Base-by-base conservation (phyloP, 192 early-diverging fungal genomes). In the Coemansia sp. region DNA sequence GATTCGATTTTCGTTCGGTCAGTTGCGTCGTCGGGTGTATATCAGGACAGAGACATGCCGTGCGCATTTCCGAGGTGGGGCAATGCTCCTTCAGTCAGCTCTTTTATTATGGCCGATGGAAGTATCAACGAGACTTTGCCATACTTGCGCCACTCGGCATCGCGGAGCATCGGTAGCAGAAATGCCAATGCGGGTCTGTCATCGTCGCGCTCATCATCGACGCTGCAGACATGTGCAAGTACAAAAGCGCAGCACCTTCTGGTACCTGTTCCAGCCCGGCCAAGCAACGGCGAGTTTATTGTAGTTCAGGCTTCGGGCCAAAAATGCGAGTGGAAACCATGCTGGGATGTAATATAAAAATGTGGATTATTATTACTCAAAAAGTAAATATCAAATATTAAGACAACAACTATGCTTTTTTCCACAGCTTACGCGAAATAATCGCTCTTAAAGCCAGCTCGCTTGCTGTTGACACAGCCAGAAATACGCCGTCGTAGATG, bases 321-420 rank as follows among this genome's bases (percentile, higher is more conserved):
- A 34, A 9, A 55, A 23, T 40, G 19, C 48, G 67, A 62, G 24
- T 69, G 67, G 67, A 55, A 55, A 17, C 55, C 60, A 4, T 69
- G 61, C 2, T 69, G 67, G 67, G 67, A 69, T 59, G 56, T 69
- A 2, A 69, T 69, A 19, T 69, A 62, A 37, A 15, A 11, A 18
- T 18, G n/a, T n/a, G n/a, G n/a, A n/a, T n/a, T n/a, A n/a, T n/a
- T n/a, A n/a, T n/a, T n/a, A n/a, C n/a, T n/a, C n/a, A n/a, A n/a
- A n/a, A n/a, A n/a, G n/a, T n/a, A n/a, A n/a, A n/a, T n/a, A n/a
- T n/a, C n/a, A n/a, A n/a, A n/a, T n/a, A n/a, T n/a, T n/a, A n/a
- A n/a, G n/a, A n/a, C n/a, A 19, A 43, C 7, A 10, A 55, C 13
- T 62, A 62, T n/a, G 44, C 43, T 30, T 48, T 62, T 14, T 44